Evolutionary conservation across 2,329 filamentous ascomycete genomes (phyloP).

Genomic region (Penicillium oxalicum): DNA sequence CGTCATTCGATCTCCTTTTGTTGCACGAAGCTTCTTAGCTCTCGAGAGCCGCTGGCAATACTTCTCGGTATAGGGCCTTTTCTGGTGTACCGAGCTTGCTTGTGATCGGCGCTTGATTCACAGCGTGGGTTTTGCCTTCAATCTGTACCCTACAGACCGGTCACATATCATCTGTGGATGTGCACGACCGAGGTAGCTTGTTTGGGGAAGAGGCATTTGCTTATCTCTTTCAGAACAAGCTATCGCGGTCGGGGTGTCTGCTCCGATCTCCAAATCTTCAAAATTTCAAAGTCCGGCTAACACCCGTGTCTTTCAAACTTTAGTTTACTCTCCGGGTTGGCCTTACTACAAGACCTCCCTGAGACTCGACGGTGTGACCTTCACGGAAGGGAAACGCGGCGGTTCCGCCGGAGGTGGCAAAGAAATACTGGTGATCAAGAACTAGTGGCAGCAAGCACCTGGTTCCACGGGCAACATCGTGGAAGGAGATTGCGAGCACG

Average conservation of each 20-base stretch:
- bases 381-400: no score
- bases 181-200: constrained; percentile 16
- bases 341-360: constrained; percentile 1
- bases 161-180: constrained; percentile 15
- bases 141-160: background rate
- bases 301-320: background rate
- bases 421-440: constrained; percentile 12
- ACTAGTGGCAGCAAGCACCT: constrained; percentile 13
- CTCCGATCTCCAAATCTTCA: background rate
- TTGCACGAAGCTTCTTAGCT: constrained; percentile 5
- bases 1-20: constrained; percentile 7
- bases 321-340: constrained; percentile 3
- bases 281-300: background rate
- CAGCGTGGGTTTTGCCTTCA: constrained; percentile 17
- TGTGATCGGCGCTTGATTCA: constrained; percentile 10
- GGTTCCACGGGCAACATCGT: constrained; percentile 16
- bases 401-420: constrained; percentile 10
- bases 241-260: background rate
- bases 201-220: background rate
- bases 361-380: background rate
- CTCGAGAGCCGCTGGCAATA: constrained; percentile 3
- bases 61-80: background rate
- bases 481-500: constrained; percentile 25
- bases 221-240: background rate
- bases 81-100: background rate